phyloP scores from a whole-genome alignment of 306 rosid genomes.

The Vachellia pachyceras region DNA sequence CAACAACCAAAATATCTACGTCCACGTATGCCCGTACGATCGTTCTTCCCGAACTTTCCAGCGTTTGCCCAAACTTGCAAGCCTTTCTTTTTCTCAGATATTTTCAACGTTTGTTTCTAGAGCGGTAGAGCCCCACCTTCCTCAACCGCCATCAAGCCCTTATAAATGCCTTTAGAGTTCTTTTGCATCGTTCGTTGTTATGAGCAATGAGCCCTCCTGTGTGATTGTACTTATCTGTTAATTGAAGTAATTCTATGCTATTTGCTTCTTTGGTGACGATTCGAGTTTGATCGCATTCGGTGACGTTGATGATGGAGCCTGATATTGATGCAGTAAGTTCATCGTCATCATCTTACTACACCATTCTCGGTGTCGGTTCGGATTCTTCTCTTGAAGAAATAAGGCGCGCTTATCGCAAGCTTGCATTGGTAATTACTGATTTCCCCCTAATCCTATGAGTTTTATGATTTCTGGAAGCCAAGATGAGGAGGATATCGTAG shows the following conservation, averaged over 20 bases:
- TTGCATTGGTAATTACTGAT: conserved; percentile 62
- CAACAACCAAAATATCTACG: not conserved
- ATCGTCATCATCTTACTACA: conserved; percentile 51
- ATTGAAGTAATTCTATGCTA: not conserved
- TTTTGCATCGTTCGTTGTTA: not conserved
- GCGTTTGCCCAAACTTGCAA: not conserved
- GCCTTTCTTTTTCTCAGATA: not conserved
- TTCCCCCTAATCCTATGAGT: not conserved
- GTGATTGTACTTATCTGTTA: not conserved
- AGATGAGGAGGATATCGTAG: not conserved
- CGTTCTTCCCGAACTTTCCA: conserved; percentile 52
- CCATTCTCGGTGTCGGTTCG: conserved; percentile 65
- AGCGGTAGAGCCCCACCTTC: conserved; percentile 34
- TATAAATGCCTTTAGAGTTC: not conserved
- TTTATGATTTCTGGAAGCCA: not conserved
- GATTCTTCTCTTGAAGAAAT: conserved; percentile 65
- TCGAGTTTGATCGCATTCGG: not conserved
- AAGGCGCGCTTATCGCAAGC: conserved; percentile 79
- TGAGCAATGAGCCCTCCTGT: too few relatives aligned
- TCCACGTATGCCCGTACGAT: not conserved
- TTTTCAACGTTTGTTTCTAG: conserved; percentile 20
- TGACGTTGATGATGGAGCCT: conserved; percentile 45
- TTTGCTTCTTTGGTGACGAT: not conserved
- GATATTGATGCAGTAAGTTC: conserved; percentile 12
- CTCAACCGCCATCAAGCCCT: conserved; percentile 16